Evolutionary conservation across 2,329 filamentous ascomycete genomes (phyloP), one percentile per base, ranked within the genome.

Genomic region (Verticillium dahliae): DNA sequence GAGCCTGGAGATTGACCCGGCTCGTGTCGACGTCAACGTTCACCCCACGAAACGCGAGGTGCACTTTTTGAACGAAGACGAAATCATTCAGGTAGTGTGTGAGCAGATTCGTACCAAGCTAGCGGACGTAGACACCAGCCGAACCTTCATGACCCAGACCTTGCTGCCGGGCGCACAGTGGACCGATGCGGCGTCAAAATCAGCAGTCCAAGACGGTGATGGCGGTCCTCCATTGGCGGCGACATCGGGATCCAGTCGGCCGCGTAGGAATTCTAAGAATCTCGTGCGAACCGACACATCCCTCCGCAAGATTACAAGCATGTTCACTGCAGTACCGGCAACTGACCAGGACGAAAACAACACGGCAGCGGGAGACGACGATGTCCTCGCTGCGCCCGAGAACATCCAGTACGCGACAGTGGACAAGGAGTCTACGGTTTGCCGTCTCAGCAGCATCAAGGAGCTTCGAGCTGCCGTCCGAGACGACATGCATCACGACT

Each of bases 1-100:
- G 33, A 95, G 89, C 70, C 82, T 99, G 2, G 90, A 97, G 63
- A 96, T 99, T 62, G 93, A 98, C 68, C 94, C 95, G 1, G 86
- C 90, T 33, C 84, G 94, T 60, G 92, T 99, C 4, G 95, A 99
- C 73, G 96, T 99, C 71, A 99, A 99, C 68, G 90, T 99, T 0
- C 95, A 99, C 73, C 95, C 95, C 0, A 99, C 95, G 0, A 99
- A 99, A 74, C 84, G 92, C 58, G 94, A 99, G 72, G 95, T 99
- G 22, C 95, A 98, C 70, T 98, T 99, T 69, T 81, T 99, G 27
- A 97, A 98, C 64, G 95, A 99, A 72, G 95, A 99, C 65, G 95
- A 99, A 68, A 96, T 99, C 56, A 90, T 95, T 56, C 90, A 95
- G 65, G 84, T 85, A 14, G 87, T 99, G 4, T 97, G 93, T 76